These are phyloP conservation scores for Trichoderma lentiforme DNA, from an alignment of 2,329 filamentous ascomycete species.

Conservation along the genomic window DNA sequence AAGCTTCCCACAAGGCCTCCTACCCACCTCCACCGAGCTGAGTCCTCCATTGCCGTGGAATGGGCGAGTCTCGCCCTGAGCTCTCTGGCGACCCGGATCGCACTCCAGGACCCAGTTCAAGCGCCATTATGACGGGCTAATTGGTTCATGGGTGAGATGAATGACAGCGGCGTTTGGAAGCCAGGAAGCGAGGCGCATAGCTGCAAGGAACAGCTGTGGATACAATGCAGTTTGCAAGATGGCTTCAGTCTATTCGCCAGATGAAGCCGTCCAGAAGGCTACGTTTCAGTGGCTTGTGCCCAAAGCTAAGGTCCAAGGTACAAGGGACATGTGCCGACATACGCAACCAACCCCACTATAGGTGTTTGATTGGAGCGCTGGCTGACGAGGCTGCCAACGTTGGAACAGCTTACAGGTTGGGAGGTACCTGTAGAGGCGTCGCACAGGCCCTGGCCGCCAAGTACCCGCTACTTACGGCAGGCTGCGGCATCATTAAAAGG, in stretches of 20 bases:
- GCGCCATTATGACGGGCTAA: slow-evolving; percentile 52
- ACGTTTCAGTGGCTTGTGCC: slow-evolving; percentile 19
- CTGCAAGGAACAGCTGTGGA: background rate
- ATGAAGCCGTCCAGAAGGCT: slow-evolving; percentile 16
- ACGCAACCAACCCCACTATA: slow-evolving; percentile 9
- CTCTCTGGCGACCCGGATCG: slow-evolving; percentile 72
- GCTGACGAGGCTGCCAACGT: background rate
- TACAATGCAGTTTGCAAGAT: background rate
- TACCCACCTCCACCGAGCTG: slow-evolving; percentile 71
- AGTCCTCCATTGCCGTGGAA: slow-evolving; percentile 71
- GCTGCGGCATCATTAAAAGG: background rate
- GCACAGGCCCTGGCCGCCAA: background rate
- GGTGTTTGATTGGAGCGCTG: slow-evolving; percentile 12
- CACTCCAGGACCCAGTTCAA: slow-evolving; percentile 56
- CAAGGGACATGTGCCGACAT: background rate
- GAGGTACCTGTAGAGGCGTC: background rate
- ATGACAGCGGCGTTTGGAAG: slow-evolving; percentile 1
- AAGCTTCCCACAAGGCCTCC: background rate
- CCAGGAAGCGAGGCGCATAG: slow-evolving; percentile 15
- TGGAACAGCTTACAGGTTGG: background rate
- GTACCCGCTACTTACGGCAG: background rate
- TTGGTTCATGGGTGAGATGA: slow-evolving; percentile 16
- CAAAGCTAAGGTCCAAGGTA: background rate
- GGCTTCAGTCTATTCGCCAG: background rate
- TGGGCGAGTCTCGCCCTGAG: slow-evolving; percentile 77